These are phyloP conservation scores for Lentinula boryana DNA, from an alignment of 768 basidiomycete species.

Conservation along the genomic window DNA sequence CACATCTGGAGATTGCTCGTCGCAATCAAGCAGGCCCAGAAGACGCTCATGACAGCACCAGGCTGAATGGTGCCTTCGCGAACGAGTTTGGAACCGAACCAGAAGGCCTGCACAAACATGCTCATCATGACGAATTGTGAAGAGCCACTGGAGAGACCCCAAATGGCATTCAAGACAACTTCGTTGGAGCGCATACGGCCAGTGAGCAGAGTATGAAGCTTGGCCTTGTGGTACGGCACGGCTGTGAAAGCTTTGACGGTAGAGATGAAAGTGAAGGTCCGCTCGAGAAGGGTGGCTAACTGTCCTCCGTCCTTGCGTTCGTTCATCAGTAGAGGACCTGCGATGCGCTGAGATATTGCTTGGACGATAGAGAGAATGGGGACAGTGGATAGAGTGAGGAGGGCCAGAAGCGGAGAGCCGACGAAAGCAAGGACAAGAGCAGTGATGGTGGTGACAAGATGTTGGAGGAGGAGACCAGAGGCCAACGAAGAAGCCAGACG, in stretches of 20 bases:
- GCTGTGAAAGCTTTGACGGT: constrained; percentile 89
- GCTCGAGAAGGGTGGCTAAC: constrained; percentile 78
- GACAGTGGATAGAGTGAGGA: constrained; percentile 88
- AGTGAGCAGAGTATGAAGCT: constrained; percentile 41
- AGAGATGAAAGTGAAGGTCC: constrained; percentile 67
- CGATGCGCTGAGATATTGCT: constrained; percentile 62
- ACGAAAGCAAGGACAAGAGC: constrained; percentile 79
- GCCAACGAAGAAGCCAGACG: constrained; percentile 79
- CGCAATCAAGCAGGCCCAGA: constrained; percentile 95
- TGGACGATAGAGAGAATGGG: constrained; percentile 79
- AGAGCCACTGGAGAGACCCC: constrained; percentile 65
- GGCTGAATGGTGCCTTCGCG: constrained; percentile 59
- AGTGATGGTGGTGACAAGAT: constrained; percentile 72
- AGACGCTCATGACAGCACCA: constrained; percentile 91
- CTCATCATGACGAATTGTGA: constrained; percentile 80
- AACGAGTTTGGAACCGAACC: constrained; percentile 92
- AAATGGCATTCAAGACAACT: constrained; percentile 54
- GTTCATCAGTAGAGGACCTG: constrained; percentile 55
- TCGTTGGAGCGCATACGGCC: constrained; percentile 40
- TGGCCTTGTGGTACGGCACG: constrained; percentile 33
- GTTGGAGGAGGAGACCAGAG: constrained; percentile 72
- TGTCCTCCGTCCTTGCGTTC: constrained; percentile 65
- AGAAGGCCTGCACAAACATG: constrained; percentile 97
- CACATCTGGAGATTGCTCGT: constrained; percentile 83
- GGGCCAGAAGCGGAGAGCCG: constrained; percentile 76